Percentiles rank a stretch among this genome's conserved stretches.
phyloP scores from a whole-genome alignment of 352 stramenopile species.

The Pythium rishiriense region DNA sequence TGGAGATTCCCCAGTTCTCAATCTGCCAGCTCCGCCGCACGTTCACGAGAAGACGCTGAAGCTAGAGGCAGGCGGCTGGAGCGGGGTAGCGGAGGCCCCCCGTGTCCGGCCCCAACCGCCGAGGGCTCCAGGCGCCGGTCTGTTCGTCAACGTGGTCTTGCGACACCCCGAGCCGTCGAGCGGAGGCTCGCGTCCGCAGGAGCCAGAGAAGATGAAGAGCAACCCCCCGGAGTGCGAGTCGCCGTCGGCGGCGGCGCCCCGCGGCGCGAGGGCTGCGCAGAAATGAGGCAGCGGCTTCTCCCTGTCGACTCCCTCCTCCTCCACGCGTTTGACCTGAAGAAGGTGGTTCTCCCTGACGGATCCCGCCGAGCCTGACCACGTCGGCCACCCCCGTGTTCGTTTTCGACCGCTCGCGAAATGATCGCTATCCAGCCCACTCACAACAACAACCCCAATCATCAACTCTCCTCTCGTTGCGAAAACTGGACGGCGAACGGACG shows the following conservation, averaged over 20 bases:
- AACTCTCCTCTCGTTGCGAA: too few relatives aligned
- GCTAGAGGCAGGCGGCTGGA: neutral
- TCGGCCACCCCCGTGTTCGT: neutral
- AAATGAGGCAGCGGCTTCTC: neutral
- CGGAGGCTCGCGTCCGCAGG: too few relatives aligned
- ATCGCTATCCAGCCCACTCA: too few relatives aligned
- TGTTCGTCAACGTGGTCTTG: neutral
- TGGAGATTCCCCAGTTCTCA: neutral
- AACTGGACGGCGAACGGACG: neutral
- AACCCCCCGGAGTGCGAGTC: neutral
- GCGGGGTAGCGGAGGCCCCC: neutral
- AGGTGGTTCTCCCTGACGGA: neutral
- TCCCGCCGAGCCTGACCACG: neutral
- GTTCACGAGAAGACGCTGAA: neutral
- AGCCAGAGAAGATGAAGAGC: neutral
- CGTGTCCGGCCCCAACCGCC: neutral
- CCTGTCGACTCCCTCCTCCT: neutral
- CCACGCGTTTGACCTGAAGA: neutral
- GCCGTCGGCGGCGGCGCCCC: too few relatives aligned
- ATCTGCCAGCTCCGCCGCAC: neutral
- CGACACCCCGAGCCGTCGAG: neutral
- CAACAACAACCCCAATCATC: too few relatives aligned
- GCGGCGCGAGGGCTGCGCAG: neutral
- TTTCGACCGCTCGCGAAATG: neutral
- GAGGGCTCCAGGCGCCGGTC: neutral